A percentile compares a stretch with the other conserved stretches of the same genome.
Evolutionary conservation across 2,329 filamentous ascomycete species (phyloP).

Genomic region (Lachnellula cervina): DNA sequence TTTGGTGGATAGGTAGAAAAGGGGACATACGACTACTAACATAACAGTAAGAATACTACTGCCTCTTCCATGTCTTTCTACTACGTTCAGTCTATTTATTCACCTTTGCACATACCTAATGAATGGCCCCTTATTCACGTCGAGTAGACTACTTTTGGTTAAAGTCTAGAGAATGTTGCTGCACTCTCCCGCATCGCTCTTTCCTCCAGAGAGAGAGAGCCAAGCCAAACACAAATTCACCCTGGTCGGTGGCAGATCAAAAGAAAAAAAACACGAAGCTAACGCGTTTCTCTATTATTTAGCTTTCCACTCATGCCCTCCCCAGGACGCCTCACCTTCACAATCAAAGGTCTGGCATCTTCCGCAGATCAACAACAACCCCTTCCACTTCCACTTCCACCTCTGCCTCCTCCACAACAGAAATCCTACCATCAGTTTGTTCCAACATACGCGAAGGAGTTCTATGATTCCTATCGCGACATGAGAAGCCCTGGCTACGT

Average conservation of each 20-base stretch:
- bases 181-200: neutral
- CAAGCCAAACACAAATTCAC: neutral
- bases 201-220: neutral
- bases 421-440: neutral
- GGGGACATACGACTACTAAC: neutral
- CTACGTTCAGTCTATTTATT: neutral
- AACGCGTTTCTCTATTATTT: no score
- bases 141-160: neutral
- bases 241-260: neutral
- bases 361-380: neutral
- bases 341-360: neutral
- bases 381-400: neutral
- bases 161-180: neutral
- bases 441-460: neutral
- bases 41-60: neutral
- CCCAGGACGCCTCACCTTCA: no score
- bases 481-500: neutral
- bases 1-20: neutral
- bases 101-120: no score
- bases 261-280: no score
- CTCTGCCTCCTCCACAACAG: neutral
- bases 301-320: no score
- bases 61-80: no score
- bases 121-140: no score
- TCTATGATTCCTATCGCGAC: neutral